Conservation (phyloP, 345 rosid genomes). For the Hibiscus tridactylites region DNA sequence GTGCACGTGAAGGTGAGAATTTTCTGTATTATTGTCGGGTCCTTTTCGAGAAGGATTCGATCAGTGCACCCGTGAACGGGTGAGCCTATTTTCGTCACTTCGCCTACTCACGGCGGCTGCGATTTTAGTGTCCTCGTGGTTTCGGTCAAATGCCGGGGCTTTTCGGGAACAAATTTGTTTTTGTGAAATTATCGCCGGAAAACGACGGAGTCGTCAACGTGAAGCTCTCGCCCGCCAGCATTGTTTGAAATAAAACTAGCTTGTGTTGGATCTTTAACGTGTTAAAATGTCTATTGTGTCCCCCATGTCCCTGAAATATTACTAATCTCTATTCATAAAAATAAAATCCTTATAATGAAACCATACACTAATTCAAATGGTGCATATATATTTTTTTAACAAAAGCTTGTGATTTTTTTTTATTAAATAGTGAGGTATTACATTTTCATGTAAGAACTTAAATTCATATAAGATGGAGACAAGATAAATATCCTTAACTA, state of each 20-base stretch:
- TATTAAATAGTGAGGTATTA: no score
- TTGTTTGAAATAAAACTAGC: not conserved
- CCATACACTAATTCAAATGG: not conserved
- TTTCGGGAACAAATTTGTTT: not conserved
- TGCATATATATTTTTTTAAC: not conserved
- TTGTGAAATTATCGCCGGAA: not conserved
- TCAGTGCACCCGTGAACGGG: constrained; percentile 24
- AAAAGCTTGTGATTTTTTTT: no score
- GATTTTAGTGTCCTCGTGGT: not conserved
- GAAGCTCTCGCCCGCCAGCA: constrained; percentile 19
- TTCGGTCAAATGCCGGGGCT: not conserved
- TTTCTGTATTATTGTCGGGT: constrained; percentile 23
- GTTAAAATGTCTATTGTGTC: not conserved
- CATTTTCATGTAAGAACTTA: no score
- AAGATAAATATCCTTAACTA: no score
- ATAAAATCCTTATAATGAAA: not conserved
- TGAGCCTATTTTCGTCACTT: constrained; percentile 17
- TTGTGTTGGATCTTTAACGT: not conserved
- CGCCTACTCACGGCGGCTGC: constrained; percentile 8
- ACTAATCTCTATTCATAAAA: not conserved
- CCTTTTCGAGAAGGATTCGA: constrained; percentile 30
- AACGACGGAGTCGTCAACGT: constrained; percentile 2
- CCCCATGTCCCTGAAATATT: not conserved
- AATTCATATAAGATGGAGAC: no score
- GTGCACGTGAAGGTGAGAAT: constrained; percentile 26